Base-by-base conservation (phyloP, 208 protist genomes). In the Angomonas deanei region DNA sequence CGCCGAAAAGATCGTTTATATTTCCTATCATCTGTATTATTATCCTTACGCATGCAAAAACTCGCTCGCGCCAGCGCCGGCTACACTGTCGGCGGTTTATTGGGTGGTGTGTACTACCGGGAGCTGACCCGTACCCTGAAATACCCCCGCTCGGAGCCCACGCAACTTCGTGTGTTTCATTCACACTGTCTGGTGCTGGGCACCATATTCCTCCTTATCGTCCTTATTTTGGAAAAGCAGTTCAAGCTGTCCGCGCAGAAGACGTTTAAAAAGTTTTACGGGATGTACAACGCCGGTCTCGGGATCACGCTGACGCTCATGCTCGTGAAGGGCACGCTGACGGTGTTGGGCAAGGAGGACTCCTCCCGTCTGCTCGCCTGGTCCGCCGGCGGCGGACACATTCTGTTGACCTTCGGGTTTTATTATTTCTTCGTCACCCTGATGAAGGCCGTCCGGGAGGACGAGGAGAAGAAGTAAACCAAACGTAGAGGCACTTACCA, bases 241-340 rank as follows among this genome's bases (percentile, higher is more conserved):
- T 87, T 83, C 56, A 27, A 59, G 27, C 64, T 87, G 21, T 69
- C 76, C 5, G 42, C 58, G 56, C 73, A 78, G 55, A 66, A 68
- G 57, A 61, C 79, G 61, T 87, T 78, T 72, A 82, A 83, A 62
- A 82, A 80, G 66, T 87, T 87, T 64, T 84, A 87, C 68, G 52
- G 61, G 17, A 65, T 58, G 30, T 87, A 87, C 76, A 80, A 78
- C 68, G 69, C 70, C 50, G 80, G 80, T 11, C 28, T 87, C 31
- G 80, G 80, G 53, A 74, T 78, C 42, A 87, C 80, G 27, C 72
- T 87, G 53, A 72, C 70, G 54, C 71, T 79, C 62, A 78, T 87
- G 61, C 48, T 81, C 13, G 61, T 80, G 5, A 73, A 87, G 55
- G 80, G 80, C 34, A 83, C 76, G 32, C 46, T 87, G 26, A 80